Evolutionary conservation across 2,329 filamentous ascomycete species (phyloP).

Genomic region (Exophiala mesophila): DNA sequence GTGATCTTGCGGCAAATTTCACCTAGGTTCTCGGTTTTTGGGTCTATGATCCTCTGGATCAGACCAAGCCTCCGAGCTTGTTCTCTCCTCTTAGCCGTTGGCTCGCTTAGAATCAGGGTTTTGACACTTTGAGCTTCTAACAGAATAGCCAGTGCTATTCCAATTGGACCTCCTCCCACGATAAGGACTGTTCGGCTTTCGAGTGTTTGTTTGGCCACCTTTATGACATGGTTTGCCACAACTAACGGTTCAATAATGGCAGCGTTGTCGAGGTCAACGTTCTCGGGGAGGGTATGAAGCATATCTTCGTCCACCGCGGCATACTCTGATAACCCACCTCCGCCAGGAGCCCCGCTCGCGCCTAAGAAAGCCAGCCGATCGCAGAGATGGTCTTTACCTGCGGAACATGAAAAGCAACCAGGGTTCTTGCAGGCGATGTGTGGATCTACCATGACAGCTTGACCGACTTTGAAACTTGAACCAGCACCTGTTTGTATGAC

Average conservation of each 20-base stretch:
- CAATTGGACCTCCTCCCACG: conserved; percentile 19
- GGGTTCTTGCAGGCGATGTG: conserved; percentile 9
- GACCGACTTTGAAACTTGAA: conserved; percentile 12
- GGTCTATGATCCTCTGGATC: conserved; percentile 15
- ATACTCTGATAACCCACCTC: conserved; percentile 18
- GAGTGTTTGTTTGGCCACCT: conserved; percentile 24
- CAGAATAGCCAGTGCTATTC: conserved; percentile 10
- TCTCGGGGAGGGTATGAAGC: conserved; percentile 13
- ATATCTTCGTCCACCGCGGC: conserved; percentile 12
- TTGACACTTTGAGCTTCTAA: conserved; percentile 15
- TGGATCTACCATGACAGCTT: conserved; percentile 19
- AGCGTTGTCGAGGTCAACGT: conserved; percentile 14
- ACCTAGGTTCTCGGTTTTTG: conserved; percentile 24
- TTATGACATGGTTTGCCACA: conserved; percentile 16
- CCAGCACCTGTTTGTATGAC: conserved; percentile 30
- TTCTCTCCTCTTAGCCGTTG: conserved; percentile 9
- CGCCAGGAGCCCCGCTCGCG: conserved; percentile 32
- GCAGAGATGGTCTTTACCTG: conserved; percentile 23
- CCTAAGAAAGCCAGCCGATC: conserved; percentile 13
- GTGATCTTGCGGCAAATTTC: conserved; percentile 29
- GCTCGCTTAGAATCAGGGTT: conserved; percentile 16
- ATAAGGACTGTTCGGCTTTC: conserved; percentile 14
- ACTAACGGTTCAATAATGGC: conserved; percentile 19
- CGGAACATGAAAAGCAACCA: conserved; percentile 10
- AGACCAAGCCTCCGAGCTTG: conserved; percentile 6